Evolutionary conservation across 306 rosid genomes (phyloP).

Genomic region (Trichosanthes cucumerina): DNA sequence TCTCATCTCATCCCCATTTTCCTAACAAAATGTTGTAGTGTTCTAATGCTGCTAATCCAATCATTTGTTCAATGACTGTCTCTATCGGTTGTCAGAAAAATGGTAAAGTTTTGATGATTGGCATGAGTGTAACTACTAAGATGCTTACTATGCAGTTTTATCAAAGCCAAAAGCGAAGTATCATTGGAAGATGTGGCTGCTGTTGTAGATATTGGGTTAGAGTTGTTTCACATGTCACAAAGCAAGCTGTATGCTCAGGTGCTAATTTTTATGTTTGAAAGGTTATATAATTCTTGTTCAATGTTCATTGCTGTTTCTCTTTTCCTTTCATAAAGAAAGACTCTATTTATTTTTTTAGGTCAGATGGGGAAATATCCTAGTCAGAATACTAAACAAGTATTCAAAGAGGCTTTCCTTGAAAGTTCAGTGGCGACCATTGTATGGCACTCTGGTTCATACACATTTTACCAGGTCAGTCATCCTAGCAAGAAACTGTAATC

Average conservation of each 20-base stretch:
- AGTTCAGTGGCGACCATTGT: slow-evolving; percentile 79
- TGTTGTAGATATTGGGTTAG: slow-evolving; percentile 58
- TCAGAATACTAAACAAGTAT: slow-evolving; percentile 71
- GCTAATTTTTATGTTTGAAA: slow-evolving; percentile 19
- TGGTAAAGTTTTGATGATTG: slow-evolving; percentile 17
- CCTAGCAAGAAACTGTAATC: neutral
- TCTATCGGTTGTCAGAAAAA: neutral
- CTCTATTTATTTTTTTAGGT: slow-evolving; percentile 55
- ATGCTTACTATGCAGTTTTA: slow-evolving; percentile 45
- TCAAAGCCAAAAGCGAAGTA: slow-evolving; percentile 89
- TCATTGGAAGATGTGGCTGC: slow-evolving; percentile 63
- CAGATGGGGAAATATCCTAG: slow-evolving; percentile 93
- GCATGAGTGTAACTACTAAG: neutral
- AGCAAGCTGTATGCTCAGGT: slow-evolving; percentile 94
- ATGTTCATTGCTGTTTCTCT: neutral
- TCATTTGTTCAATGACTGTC: neutral
- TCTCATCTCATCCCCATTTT: neutral
- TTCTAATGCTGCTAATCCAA: neutral
- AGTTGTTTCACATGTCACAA: slow-evolving; percentile 54
- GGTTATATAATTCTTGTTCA: slow-evolving; percentile 14
- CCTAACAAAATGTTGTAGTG: neutral
- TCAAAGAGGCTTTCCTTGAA: slow-evolving; percentile 62
- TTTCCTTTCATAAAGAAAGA: slow-evolving; percentile 20
- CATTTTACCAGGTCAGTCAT: slow-evolving; percentile 83
- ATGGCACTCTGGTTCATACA: slow-evolving; percentile 64